These are phyloP conservation scores for Irineochytrium annulatum DNA, from an alignment of 192 early-diverging fungal genomes.

Conservation along the genomic window DNA sequence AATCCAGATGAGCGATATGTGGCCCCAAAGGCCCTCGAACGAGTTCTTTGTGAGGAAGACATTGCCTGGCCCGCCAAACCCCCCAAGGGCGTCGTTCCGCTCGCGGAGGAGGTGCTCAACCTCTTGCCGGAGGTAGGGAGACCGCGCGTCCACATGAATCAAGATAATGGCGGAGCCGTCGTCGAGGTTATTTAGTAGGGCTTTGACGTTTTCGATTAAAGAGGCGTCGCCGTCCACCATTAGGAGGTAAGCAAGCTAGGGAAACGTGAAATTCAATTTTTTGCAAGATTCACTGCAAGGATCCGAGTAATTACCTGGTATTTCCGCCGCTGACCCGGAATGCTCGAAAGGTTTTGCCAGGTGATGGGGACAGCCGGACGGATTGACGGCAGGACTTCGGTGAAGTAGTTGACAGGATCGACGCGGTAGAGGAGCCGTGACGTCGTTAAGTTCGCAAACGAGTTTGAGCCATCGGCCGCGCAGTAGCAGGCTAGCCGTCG, in stretches of 20 bases:
- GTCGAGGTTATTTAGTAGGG: slow-evolving; percentile 36
- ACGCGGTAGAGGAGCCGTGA: slow-evolving; percentile 29
- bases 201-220: not conserved
- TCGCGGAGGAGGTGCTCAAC: slow-evolving; percentile 21
- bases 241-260: slow-evolving; percentile 46
- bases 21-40: slow-evolving; percentile 41
- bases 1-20: slow-evolving; percentile 36
- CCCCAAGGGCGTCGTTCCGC: slow-evolving; percentile 1
- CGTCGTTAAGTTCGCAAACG: slow-evolving; percentile 28
- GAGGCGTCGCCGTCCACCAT: slow-evolving; percentile 35
- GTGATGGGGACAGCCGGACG: no score
- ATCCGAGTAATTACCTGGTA: not conserved
- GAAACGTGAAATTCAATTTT: not conserved
- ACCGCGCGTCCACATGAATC: slow-evolving; percentile 38
- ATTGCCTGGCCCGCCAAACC: slow-evolving; percentile 14
- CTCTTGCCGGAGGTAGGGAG: not conserved
- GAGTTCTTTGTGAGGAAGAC: slow-evolving; percentile 32
- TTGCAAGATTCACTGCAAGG: not conserved
- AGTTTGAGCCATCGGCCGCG: slow-evolving; percentile 37
- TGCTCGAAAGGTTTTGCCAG: not conserved
- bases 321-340: not conserved
- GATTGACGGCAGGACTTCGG: slow-evolving; percentile 16
- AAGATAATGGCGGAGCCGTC: slow-evolving; percentile 38
- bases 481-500: slow-evolving; percentile 39
- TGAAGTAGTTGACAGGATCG: slow-evolving; percentile 25